phyloP scores from a whole-genome alignment of 257 asterid genomes.

The Petunia axillaris region DNA sequence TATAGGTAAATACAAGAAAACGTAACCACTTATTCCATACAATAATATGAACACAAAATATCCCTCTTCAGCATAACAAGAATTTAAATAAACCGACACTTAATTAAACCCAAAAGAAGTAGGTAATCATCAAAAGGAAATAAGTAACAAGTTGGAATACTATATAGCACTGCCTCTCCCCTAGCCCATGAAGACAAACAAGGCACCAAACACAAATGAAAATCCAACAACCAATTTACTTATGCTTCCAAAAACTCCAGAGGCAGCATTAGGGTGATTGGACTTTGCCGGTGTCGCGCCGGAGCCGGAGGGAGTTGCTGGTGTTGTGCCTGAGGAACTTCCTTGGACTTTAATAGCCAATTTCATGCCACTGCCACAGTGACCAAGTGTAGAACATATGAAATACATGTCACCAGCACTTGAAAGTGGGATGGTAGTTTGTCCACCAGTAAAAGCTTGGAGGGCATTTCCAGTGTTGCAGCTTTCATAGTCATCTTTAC shows the following conservation, averaged over 20 bases:
- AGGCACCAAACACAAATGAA: constrained; percentile 43
- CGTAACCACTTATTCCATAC: background rate
- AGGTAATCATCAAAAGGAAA: background rate
- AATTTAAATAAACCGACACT: background rate
- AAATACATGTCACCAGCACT: constrained; percentile 52
- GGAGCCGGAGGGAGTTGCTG: constrained; percentile 29
- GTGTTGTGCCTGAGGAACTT: constrained; percentile 31
- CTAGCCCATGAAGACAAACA: constrained; percentile 57
- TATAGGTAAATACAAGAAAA: background rate
- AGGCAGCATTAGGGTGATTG: constrained; percentile 32
- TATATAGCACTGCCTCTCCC: constrained; percentile 71
- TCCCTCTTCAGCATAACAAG: background rate
- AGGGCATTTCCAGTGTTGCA: constrained; percentile 49
- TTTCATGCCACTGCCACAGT: constrained; percentile 64
- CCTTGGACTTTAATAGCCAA: constrained; percentile 49
- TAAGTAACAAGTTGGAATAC: background rate
- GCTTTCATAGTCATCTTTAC: constrained; percentile 35
- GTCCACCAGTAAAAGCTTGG: constrained; percentile 38
- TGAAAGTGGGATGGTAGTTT: constrained; percentile 44
- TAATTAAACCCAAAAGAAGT: background rate
- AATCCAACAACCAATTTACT: constrained; percentile 39
- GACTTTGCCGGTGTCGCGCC: constrained; percentile 25
- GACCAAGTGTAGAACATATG: constrained; percentile 52
- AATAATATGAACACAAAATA: background rate
- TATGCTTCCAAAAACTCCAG: constrained; percentile 36